Conservation (phyloP, 495 filamentous ascomycete genomes). For the Tuber borchii region DNA sequence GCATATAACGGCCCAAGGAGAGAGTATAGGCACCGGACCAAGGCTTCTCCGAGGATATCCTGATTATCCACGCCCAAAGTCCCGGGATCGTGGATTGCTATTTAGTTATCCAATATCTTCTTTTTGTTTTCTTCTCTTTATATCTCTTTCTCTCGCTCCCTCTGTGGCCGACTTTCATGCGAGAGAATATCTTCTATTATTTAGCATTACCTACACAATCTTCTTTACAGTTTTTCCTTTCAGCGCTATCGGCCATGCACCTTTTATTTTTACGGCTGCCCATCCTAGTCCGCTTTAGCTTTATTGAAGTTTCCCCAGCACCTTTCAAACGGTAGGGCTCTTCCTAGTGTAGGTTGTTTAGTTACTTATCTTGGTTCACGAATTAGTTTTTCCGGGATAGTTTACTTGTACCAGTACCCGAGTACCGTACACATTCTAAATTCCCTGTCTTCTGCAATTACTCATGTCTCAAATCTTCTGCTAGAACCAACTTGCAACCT, state of each 20-base stretch:
- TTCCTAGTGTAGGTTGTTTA: background rate
- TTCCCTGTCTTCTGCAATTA: too few relatives aligned
- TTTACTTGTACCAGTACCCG: too few relatives aligned
- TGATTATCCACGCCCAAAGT: background rate
- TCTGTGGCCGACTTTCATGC: background rate
- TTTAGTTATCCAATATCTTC: background rate
- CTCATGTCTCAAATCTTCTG: background rate
- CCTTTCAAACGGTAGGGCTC: background rate
- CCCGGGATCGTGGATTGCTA: background rate
- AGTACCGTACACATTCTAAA: too few relatives aligned
- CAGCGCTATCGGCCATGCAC: background rate
- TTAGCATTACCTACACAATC: background rate
- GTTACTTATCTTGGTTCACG: background rate
- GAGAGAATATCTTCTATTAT: background rate
- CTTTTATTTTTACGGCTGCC: background rate
- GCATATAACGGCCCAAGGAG: background rate
- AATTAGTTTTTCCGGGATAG: background rate
- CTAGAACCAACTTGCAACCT: background rate
- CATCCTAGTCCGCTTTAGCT: background rate
- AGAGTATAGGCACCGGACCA: background rate
- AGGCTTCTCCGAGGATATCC: background rate
- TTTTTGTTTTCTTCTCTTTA: background rate
- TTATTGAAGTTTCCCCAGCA: background rate
- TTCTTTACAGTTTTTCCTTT: background rate
- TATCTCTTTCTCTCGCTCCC: background rate